phyloP scores from a whole-genome alignment of 2,329 filamentous ascomycete species.

The Diaporthe humulicola region DNA sequence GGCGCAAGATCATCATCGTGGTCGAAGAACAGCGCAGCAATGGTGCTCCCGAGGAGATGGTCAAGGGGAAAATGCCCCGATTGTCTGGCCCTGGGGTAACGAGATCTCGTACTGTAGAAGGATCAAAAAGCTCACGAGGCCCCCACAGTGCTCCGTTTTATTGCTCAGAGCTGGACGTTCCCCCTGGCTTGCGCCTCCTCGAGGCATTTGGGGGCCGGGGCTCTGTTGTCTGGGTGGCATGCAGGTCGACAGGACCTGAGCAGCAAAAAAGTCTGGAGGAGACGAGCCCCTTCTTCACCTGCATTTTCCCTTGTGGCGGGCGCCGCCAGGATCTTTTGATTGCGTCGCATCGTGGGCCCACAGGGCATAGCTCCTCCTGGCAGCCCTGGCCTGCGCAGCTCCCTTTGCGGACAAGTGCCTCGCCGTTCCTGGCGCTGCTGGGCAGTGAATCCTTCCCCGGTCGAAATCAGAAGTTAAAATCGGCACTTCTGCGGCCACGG shows the following conservation, averaged over 20 bases:
- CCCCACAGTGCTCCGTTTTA: conserved; percentile 19
- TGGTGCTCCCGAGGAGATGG: neutral
- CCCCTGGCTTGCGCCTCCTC: conserved; percentile 18
- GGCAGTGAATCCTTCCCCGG: conserved; percentile 7
- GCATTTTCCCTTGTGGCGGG: neutral
- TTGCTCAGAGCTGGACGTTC: conserved; percentile 15
- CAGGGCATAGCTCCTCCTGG: neutral
- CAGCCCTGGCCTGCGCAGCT: neutral
- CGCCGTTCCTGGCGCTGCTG: conserved; percentile 19
- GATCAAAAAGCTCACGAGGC: conserved; percentile 13
- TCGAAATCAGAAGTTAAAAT: conserved; percentile 12
- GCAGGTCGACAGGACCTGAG: conserved; percentile 7
- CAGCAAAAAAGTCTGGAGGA: conserved; percentile 6
- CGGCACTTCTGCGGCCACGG: neutral
- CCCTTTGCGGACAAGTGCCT: conserved; percentile 4
- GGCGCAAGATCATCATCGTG: conserved; percentile 15
- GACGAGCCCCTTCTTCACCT: neutral
- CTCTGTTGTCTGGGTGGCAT: conserved; percentile 4
- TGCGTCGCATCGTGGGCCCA: conserved; percentile 24
- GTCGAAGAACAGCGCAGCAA: too few relatives aligned
- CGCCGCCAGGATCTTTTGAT: conserved; percentile 18
- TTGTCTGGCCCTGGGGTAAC: conserved; percentile 1
- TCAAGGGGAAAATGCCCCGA: conserved; percentile 15
- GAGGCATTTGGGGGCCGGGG: conserved; percentile 17
- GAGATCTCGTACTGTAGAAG: conserved; percentile 17